A percentile compares a stretch with the other conserved stretches of the same genome.
These are phyloP conservation scores for Chlorella sp. DNA, from an alignment of 139 green algal species.

Conservation along the genomic window DNA sequence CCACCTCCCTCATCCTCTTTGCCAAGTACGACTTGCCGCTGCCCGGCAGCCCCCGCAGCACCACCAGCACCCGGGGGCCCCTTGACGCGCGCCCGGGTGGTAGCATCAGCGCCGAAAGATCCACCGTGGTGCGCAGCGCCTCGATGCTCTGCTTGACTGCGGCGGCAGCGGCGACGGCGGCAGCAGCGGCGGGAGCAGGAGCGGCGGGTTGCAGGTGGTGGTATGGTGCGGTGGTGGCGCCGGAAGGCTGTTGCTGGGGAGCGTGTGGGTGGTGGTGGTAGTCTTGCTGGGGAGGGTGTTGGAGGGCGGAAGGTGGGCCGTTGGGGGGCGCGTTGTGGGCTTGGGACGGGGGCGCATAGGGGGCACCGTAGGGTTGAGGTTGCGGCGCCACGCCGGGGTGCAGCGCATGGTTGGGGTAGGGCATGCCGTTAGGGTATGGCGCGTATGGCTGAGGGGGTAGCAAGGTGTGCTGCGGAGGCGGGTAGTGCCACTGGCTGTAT, in stretches of 20 bases:
- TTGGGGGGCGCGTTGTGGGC: no score
- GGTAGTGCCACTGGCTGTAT: background rate
- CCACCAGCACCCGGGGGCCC: conserved; percentile 48
- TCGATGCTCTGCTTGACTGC: background rate
- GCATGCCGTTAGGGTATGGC: no score
- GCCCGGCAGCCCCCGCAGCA: conserved; percentile 69
- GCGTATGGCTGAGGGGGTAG: no score
- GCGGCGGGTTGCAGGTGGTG: background rate
- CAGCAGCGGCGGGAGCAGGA: background rate
- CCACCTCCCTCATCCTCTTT: conserved; percentile 51
- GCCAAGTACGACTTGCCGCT: conserved; percentile 73
- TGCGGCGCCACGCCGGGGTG: no score
- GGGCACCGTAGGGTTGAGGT: no score
- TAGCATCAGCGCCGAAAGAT: conserved; percentile 19
- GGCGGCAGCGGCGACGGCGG: background rate
- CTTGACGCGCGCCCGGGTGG: conserved; percentile 30
- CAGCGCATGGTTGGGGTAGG: no score
- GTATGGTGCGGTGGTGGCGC: background rate
- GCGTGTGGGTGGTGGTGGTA: background rate
- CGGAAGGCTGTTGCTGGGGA: background rate
- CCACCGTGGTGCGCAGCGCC: conserved; percentile 7
- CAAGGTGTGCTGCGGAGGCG: no score
- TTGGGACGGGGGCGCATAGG: no score
- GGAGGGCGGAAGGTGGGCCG: background rate
- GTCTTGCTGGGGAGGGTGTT: background rate